Evolutionary conservation across 2,329 filamentous ascomycete species (phyloP), one percentile per base, ranked within the genome.

Genomic region (Diatrype stigma): DNA sequence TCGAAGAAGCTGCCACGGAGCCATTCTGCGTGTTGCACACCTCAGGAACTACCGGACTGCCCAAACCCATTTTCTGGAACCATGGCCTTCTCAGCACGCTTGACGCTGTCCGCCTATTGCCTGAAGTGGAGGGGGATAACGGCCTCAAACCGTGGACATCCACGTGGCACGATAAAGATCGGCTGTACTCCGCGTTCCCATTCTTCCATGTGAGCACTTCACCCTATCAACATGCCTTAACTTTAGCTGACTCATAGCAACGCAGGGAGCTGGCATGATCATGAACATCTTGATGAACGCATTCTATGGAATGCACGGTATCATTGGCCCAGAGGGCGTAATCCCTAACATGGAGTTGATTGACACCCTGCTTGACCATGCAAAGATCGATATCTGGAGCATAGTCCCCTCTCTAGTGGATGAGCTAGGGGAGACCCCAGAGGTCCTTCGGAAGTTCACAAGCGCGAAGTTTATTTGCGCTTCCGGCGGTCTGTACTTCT

Each of bases 11-110:
- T 6, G 56, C 54, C 0, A 54, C 65, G 28, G 70, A 73, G 1
- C 66, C 67, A 0, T 69, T 73, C 5, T 63, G 68, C 23, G 62
- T 70, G 23, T 48, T 73, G 1, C 73, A 75, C 46, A 74, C 73
- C 0, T 74, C 70, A 3, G 73, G 73, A 2, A 66, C 68, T 1
- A 76, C 73, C 2, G 72, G 73, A 2, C 50, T 71, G 0, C 72
- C 71, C 1, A 75, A 75, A 47, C 70, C 70, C 0, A 68, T 75
- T n/a, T 47, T 57, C 1, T 63, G 64, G 56, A 64, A 67, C 3
- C 66, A 75, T 52, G 61, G 56, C 10, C 55, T 63, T 22, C 46
- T 71, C 12, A 60, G 61, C 1, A 67, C 68, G 0, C 63, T 71
- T 60, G 72, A 76, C 55, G 67, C 68, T 0, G 57, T 71, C 2